Conservation (phyloP, 768 basidiomycete genomes). For the Leucosporidium yakuticum region DNA sequence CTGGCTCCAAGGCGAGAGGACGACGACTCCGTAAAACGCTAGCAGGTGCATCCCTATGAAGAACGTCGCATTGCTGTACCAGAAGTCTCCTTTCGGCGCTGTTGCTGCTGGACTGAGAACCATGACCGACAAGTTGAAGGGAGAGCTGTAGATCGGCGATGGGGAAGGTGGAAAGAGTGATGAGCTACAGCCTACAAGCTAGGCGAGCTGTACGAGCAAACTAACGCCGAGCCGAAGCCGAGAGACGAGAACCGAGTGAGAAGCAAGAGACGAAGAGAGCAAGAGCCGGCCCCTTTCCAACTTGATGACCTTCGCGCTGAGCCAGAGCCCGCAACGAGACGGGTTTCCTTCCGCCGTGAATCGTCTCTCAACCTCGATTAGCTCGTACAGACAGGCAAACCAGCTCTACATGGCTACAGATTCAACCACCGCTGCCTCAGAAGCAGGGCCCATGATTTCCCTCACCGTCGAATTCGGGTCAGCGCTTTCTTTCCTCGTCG, state of each 20-base stretch:
- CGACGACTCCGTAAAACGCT: background rate
- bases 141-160: background rate
- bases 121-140: background rate
- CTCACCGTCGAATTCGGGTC: conserved; percentile 39
- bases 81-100: conserved; percentile 1
- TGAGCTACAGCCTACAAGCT: too few species aligned
- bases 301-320: too few species aligned
- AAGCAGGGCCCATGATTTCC: conserved; percentile 6
- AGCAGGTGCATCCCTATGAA: conserved; percentile 17
- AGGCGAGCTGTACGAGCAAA: too few species aligned
- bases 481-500: conserved; percentile 1
- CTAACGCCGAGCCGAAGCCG: too few species aligned
- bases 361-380: background rate
- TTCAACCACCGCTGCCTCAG: background rate
- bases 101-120: too few species aligned
- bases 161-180: background rate
- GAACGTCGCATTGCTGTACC: conserved; percentile 17
- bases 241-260: too few species aligned
- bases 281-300: too few species aligned
- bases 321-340: background rate
- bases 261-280: too few species aligned
- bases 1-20: conserved; percentile 5
- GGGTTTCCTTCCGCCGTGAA: background rate
- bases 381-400: background rate
- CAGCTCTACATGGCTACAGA: background rate